These are phyloP conservation scores for Bonia amplexicaulis DNA, from an alignment of 176 grass and related monocot species.

Conservation along the genomic window DNA sequence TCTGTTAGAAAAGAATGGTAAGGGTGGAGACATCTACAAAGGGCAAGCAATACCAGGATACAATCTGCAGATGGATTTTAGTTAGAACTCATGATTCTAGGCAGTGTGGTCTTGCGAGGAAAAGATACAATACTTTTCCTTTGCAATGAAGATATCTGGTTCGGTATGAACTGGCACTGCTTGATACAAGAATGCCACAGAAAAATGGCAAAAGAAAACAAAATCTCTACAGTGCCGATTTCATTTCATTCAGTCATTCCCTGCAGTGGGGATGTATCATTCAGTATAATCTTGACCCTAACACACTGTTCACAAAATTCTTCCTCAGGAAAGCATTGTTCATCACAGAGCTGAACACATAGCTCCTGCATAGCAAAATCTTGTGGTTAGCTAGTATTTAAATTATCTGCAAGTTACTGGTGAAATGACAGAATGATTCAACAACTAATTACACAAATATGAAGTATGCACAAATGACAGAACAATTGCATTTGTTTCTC, in stretches of 20 bases:
- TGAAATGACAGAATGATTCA: neutral
- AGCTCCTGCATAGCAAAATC: constrained; percentile 49
- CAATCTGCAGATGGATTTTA: neutral
- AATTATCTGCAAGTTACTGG: neutral
- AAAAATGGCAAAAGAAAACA: constrained; percentile 32
- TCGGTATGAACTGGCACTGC: neutral
- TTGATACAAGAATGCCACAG: neutral
- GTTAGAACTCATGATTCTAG: constrained; percentile 17
- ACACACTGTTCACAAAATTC: constrained; percentile 27
- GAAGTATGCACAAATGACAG: neutral
- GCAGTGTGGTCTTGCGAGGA: neutral
- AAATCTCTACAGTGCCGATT: constrained; percentile 11
- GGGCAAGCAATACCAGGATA: constrained; percentile 25
- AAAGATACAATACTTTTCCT: constrained; percentile 14
- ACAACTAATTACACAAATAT: neutral
- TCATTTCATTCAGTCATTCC: neutral
- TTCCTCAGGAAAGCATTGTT: neutral
- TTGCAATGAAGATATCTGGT: constrained; percentile 2
- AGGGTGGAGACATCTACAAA: constrained; percentile 33
- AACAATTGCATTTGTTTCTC: neutral
- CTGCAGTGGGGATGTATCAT: constrained; percentile 10
- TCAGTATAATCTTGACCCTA: constrained; percentile 5
- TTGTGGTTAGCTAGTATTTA: neutral
- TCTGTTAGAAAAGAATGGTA: constrained; percentile 45
- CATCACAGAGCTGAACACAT: constrained; percentile 67